Conservation (phyloP, 495 filamentous ascomycete genomes). For the Podospora didyma region DNA sequence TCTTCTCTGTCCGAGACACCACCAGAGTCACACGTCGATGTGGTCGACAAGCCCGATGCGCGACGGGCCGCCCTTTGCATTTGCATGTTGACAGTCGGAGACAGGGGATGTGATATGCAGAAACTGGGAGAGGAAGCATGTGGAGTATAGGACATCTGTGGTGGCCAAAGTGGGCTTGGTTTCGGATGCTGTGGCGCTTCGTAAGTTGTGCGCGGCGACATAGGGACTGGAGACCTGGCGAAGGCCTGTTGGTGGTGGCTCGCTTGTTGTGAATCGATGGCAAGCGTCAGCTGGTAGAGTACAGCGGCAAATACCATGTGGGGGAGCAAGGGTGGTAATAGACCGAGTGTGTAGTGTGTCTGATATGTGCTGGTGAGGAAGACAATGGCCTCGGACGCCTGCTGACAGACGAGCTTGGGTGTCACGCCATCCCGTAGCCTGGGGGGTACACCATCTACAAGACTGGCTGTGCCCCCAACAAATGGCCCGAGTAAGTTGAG, state of each 20-base stretch:
- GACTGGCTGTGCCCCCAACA: slow-evolving; percentile 13
- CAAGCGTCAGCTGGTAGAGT: slow-evolving; percentile 18
- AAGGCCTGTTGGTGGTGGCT: not conserved
- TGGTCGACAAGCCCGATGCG: slow-evolving; percentile 7
- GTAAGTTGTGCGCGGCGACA: not conserved
- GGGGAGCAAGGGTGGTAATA: slow-evolving; percentile 15
- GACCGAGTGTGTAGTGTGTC: slow-evolving; percentile 14
- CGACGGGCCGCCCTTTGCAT: slow-evolving; percentile 1
- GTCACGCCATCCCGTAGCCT: slow-evolving; percentile 11
- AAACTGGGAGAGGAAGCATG: not conserved
- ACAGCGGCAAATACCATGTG: slow-evolving; percentile 24
- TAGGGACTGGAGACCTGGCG: slow-evolving; percentile 3
- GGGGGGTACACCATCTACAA: slow-evolving; percentile 10
- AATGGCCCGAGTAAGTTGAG: slow-evolving; percentile 24
- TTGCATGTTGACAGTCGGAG: slow-evolving; percentile 11
- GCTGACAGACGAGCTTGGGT: slow-evolving; percentile 13
- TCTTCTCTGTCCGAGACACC: slow-evolving; percentile 5
- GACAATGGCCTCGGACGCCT: slow-evolving; percentile 26
- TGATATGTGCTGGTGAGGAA: slow-evolving; percentile 24
- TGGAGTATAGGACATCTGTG: not conserved
- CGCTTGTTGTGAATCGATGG: not conserved
- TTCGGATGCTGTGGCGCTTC: slow-evolving; percentile 1
- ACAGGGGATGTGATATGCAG: slow-evolving; percentile 1
- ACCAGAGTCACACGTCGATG: not conserved
- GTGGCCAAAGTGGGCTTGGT: not conserved